Base-by-base conservation (phyloP, 2,329 filamentous ascomycete species). In the Colletotrichum endophyticum region DNA sequence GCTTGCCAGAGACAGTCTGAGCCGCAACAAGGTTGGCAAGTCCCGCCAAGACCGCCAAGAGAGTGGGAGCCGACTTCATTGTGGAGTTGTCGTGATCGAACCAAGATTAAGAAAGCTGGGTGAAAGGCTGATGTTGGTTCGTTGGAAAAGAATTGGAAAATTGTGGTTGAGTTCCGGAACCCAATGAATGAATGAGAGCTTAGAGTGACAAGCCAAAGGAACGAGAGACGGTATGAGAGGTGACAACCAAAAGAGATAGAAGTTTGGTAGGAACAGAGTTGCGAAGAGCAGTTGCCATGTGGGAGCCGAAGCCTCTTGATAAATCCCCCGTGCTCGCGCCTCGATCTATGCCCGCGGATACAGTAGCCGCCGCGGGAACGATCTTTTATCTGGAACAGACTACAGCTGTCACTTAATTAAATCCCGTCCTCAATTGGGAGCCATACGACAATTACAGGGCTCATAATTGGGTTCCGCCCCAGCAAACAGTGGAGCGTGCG, bases 1-100 rank as follows among this genome's bases (percentile, higher is more conserved):
- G 78, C 30, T 79, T 80, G 27, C 82, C 82, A 12, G 78, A 72
- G 19, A 83, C 81, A 49, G 57, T 64, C 57, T 75, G 72, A 19
- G 72, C 63, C n/a, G 59, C 56, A 12, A 73, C 27, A 32, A 73
- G 34, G 61, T 75, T 66, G 53, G 36, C 53, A 15, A 75, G 28
- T 22, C 49, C 68, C 19, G 68, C 73, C 70, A 76, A 76, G 64
- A 70, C 49, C 36, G 73, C 69, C 73, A 76, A 70, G 66, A 76
- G 19, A 25, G 70, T 32, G 32, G 64, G 16, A 59, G 70, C 28
- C 49, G 70, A 68, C 59, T 70, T 76, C 74, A 76, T 76, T 53
- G 59, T 66, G 73, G 15, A 22, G 12, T 7, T 34, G 9, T 59
- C 13, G 53, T 32, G 53, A 34, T 53, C 36, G 53, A 57, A 63